A percentile compares a stretch with the other conserved stretches of the same genome.
These are phyloP conservation scores for Turritis glabra DNA, from an alignment of 345 rosid genomes.

Conservation along the genomic window DNA sequence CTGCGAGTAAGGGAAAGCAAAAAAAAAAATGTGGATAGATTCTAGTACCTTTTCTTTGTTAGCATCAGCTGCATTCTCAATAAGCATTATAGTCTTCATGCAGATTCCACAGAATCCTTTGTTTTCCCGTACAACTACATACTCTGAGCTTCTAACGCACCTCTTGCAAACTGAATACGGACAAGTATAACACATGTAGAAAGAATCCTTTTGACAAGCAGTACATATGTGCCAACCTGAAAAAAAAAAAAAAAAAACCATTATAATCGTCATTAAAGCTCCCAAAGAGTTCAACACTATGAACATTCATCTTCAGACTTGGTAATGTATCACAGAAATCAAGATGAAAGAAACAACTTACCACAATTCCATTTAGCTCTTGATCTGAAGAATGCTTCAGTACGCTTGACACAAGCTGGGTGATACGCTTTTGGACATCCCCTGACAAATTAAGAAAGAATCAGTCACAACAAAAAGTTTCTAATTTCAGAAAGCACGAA, in stretches of 20 bases:
- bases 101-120: conserved; percentile 92
- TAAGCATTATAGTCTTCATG: conserved; percentile 82
- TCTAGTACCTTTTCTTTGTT: conserved; percentile 38
- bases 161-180: conserved; percentile 91
- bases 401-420: conserved; percentile 88
- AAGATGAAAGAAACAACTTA: conserved; percentile 40
- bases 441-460: conserved; percentile 44
- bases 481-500: conserved; percentile 7
- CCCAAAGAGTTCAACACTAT: neutral
- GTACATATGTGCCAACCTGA: conserved; percentile 98
- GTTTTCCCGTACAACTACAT: conserved; percentile 66
- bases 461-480: neutral
- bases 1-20: neutral
- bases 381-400: conserved; percentile 82
- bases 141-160: conserved; percentile 86
- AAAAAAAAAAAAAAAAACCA: conserved; percentile 33
- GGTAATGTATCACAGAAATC: too few relatives aligned
- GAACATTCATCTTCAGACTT: neutral
- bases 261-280: neutral
- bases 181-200: conserved; percentile 95
- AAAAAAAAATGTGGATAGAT: conserved; percentile 1
- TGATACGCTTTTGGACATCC: conserved; percentile 99
- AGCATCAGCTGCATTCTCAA: conserved; percentile 60
- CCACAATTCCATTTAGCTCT: conserved; percentile 96
- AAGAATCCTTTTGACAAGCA: conserved; percentile 75